These are phyloP conservation scores for Sechiopsis laciniata DNA, from an alignment of 306 rosid species.

Conservation along the genomic window DNA sequence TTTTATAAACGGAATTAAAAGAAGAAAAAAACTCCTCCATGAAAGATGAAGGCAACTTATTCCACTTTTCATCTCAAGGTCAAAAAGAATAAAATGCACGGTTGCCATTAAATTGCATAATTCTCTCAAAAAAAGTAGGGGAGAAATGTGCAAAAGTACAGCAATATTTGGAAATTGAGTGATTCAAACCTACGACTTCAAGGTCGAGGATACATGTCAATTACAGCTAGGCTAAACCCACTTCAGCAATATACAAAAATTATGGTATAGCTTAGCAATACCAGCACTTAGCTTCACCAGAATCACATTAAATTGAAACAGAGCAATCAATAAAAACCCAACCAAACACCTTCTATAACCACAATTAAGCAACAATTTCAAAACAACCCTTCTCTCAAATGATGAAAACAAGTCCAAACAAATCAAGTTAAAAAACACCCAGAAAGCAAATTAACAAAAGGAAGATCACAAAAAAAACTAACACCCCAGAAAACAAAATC, in stretches of 20 bases:
- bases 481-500: slow-evolving; percentile 14
- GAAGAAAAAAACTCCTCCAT: background rate
- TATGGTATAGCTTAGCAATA: background rate
- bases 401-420: background rate
- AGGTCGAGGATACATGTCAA: too few species aligned
- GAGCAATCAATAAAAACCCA: slow-evolving; percentile 20
- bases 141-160: background rate
- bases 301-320: slow-evolving; percentile 9
- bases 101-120: slow-evolving; percentile 16
- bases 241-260: background rate
- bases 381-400: background rate
- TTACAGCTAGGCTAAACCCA: too few species aligned
- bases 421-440: slow-evolving; percentile 6
- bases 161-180: too few species aligned
- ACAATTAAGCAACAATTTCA: slow-evolving; percentile 1
- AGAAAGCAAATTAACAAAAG: background rate
- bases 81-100: slow-evolving; percentile 1
- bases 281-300: background rate
- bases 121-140: slow-evolving; percentile 1
- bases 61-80: slow-evolving; percentile 13
- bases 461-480: background rate
- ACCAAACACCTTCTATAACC: background rate
- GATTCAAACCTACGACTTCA: too few species aligned
- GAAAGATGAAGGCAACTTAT: background rate
- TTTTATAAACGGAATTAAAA: too few species aligned